Conservation (phyloP, 108 stramenopile species). For the Nitzschia sp. region DNA sequence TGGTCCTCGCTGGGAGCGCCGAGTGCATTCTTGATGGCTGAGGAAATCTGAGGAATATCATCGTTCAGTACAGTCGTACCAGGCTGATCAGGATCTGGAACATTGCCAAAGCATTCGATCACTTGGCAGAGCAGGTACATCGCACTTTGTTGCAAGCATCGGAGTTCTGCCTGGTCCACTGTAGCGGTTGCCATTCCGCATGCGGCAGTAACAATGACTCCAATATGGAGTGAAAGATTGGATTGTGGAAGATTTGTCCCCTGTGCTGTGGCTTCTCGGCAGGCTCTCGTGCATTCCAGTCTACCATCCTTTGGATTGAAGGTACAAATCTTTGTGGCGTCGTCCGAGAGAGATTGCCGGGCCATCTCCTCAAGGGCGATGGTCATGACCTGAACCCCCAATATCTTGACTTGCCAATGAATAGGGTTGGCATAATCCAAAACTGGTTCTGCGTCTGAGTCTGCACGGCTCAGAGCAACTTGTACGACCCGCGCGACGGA, state of each 20-base stretch:
- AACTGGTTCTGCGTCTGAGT: slow-evolving; percentile 31
- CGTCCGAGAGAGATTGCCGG: slow-evolving; percentile 2
- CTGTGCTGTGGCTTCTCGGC: slow-evolving; percentile 16
- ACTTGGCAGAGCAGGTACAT: slow-evolving; percentile 50
- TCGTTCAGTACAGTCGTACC: slow-evolving; percentile 56
- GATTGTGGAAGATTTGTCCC: slow-evolving; percentile 17
- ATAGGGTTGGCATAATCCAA: slow-evolving; percentile 40
- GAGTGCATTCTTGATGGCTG: slow-evolving; percentile 74
- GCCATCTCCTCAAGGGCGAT: slow-evolving; percentile 43
- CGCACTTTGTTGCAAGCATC: slow-evolving; percentile 61
- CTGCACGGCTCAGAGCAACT: slow-evolving; percentile 31
- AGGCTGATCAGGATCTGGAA: slow-evolving; percentile 66
- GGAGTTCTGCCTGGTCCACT: slow-evolving; percentile 75
- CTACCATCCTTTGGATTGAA: slow-evolving; percentile 56
- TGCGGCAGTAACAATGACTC: slow-evolving; percentile 52
- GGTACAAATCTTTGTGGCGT: slow-evolving; percentile 18
- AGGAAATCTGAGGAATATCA: slow-evolving; percentile 77
- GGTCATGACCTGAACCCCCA: slow-evolving; percentile 44
- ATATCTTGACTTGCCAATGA: slow-evolving; percentile 66
- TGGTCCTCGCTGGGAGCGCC: slow-evolving; percentile 42
- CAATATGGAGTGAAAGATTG: slow-evolving; percentile 53
- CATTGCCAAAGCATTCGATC: slow-evolving; percentile 53
- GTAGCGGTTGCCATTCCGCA: slow-evolving; percentile 69
- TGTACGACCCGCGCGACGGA: slow-evolving; percentile 39
- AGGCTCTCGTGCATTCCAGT: slow-evolving; percentile 34